Percentiles rank a stretch among this genome's conserved stretches.
Conservation (phyloP, 1,139 yeast species). For the Taiozyma sp. region DNA sequence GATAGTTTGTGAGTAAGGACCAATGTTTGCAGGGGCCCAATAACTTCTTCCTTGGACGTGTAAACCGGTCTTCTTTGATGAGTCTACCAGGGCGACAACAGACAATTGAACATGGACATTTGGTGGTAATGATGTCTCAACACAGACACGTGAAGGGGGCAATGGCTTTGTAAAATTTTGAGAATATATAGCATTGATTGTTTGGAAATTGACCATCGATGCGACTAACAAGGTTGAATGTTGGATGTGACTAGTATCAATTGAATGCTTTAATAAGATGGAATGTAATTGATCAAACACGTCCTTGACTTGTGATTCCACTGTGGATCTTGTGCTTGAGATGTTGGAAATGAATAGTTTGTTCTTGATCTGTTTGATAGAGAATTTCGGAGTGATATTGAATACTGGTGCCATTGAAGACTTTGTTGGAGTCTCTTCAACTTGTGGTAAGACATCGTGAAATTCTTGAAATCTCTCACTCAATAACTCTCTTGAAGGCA, state of each 20-base stretch:
- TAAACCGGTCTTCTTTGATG: slow-evolving; percentile 49
- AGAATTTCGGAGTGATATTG: neutral
- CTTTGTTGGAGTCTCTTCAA: neutral
- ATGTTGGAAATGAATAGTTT: slow-evolving; percentile 50
- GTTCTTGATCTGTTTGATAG: slow-evolving; percentile 21
- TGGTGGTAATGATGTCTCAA: slow-evolving; percentile 49
- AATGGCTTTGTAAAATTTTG: slow-evolving; percentile 47
- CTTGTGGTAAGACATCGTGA: slow-evolving; percentile 12
- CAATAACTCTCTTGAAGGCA: slow-evolving; percentile 32
- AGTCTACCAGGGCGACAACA: slow-evolving; percentile 37
- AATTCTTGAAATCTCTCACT: slow-evolving; percentile 42
- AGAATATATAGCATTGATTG: slow-evolving; percentile 56
- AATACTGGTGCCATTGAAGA: neutral
- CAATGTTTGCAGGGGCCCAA: slow-evolving; percentile 98
- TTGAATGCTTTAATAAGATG: slow-evolving; percentile 26
- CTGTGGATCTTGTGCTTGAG: slow-evolving; percentile 25
- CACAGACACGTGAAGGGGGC: slow-evolving; percentile 89
- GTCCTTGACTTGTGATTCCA: slow-evolving; percentile 41
- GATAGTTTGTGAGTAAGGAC: slow-evolving; percentile 90
- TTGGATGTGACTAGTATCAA: slow-evolving; percentile 38
- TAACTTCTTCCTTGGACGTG: slow-evolving; percentile 90
- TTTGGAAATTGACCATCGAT: slow-evolving; percentile 58
- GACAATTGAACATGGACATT: slow-evolving; percentile 48
- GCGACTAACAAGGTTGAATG: slow-evolving; percentile 54
- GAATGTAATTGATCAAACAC: slow-evolving; percentile 40